These are phyloP conservation scores for Helianthus tuberosus DNA, from an alignment of 129 eudicot species.

Conservation along the genomic window DNA sequence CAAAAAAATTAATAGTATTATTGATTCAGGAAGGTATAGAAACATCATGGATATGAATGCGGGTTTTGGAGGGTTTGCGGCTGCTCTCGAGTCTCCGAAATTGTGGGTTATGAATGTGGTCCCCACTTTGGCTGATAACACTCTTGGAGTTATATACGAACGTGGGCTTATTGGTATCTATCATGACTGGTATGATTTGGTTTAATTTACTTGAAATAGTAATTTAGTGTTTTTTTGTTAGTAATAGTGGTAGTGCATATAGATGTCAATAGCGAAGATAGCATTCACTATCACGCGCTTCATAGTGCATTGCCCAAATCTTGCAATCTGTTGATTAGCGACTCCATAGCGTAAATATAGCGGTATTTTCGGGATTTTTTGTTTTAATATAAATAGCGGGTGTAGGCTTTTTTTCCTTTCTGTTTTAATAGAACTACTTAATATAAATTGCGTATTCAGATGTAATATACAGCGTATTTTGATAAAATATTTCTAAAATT, in stretches of 20 bases:
- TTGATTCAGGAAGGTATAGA: slow-evolving; percentile 91
- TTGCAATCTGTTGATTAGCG: no score
- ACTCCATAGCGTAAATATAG: no score
- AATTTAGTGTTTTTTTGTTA: not conserved
- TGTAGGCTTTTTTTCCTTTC: no score
- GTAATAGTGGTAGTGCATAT: not conserved
- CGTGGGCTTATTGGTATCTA: slow-evolving; percentile 97
- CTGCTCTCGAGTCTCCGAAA: slow-evolving; percentile 84
- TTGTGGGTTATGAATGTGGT: slow-evolving; percentile 99
- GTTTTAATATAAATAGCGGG: no score
- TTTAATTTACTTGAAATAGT: not conserved
- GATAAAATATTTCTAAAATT: no score
- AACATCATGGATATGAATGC: slow-evolving; percentile 99
- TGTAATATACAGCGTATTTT: no score
- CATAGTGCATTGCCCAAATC: no score
- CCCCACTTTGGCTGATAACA: slow-evolving; percentile 80
- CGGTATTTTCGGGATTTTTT: no score
- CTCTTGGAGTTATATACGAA: slow-evolving; percentile 85
- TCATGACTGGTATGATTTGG: slow-evolving; percentile 72
- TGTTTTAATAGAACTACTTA: no score
- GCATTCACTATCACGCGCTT: no score
- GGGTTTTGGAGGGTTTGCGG: slow-evolving; percentile 97
- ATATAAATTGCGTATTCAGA: no score
- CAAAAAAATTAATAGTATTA: slow-evolving; percentile 60
- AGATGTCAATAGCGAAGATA: no score